phyloP scores from a whole-genome alignment of 306 rosid species.

The Abrus precatorius region DNA sequence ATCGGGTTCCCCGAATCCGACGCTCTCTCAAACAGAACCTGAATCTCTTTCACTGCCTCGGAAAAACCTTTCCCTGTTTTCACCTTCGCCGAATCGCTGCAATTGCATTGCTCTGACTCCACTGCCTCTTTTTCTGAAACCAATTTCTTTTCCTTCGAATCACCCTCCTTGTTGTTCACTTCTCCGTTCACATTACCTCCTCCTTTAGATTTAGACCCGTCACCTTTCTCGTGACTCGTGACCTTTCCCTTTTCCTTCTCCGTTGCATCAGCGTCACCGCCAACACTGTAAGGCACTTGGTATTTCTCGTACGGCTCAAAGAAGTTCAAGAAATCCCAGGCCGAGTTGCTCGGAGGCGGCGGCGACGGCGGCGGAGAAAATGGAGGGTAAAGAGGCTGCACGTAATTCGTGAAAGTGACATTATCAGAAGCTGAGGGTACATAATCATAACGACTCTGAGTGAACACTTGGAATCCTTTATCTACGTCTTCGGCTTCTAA shows the following conservation, averaged over 20 bases:
- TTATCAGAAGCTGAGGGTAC: conserved; percentile 40
- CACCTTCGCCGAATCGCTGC: conserved; percentile 23
- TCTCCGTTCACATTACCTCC: conserved; percentile 36
- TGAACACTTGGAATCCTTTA: conserved; percentile 47
- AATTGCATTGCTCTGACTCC: conserved; percentile 45
- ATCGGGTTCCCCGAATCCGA: conserved; percentile 71
- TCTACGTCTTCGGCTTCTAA: conserved; percentile 39
- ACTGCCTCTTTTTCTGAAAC: conserved; percentile 35
- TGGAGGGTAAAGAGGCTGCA: conserved; percentile 37
- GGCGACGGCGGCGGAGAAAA: conserved; percentile 63
- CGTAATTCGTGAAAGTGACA: conserved; percentile 42
- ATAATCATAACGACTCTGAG: conserved; percentile 31
- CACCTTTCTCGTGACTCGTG: conserved; percentile 23
- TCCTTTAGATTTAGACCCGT: conserved; percentile 13
- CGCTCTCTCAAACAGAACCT: conserved; percentile 65
- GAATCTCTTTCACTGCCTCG: conserved; percentile 70
- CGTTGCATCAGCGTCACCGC: conserved; percentile 16
- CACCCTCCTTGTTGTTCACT: conserved; percentile 14
- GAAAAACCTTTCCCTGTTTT: conserved; percentile 46
- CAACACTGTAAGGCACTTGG: conserved; percentile 52
- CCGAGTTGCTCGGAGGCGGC: conserved; percentile 68
- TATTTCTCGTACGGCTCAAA: conserved; percentile 81
- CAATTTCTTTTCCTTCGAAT: conserved; percentile 27
- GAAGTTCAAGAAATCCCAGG: conserved; percentile 88
- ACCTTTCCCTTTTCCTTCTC: conserved; percentile 43